Evolutionary conservation across 1,284 basidiomycete genomes (phyloP), one percentile per base, ranked within the genome.

Genomic region (Schizopora paradoxa): DNA sequence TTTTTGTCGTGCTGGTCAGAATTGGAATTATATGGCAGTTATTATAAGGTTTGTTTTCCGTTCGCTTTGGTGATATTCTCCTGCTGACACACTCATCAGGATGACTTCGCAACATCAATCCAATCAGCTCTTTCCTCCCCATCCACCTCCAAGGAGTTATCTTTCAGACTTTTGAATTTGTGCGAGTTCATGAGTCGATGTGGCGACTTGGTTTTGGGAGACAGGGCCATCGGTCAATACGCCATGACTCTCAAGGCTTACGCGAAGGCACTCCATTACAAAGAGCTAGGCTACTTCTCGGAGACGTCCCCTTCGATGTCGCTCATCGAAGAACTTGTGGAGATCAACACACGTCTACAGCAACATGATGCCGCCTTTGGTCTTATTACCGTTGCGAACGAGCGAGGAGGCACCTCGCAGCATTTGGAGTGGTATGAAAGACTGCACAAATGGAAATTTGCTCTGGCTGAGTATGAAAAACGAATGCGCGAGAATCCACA

Each of bases 141-240:
- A 8, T 79, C 75, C 3, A 83, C 91, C 2, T 91, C 95, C 0
- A 77, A 90, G 3, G 94, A 98, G 45, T 77, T 99, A 25, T 90
- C 96, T 14, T 91, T 96, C 61, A 82, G 91, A 38, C 72, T 99
- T 23, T 77, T 99, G 51, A 94, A 94, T 63, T 74, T 99, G n/a
- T 93, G 93, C 6, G 96, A 99, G 64, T 99, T 99, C 64, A 97
- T 99, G 91, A 96, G 99, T 66, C 96, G 98, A 58, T 94, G 99
- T 64, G 96, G 99, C 64, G 79, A 91, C 1, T 72, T 99, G 1
- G 92, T 93, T 0, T 97, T 99, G 55, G 92, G 97, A 57, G 86
- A 95, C 54, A 81, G 90, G 41, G 89, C 90, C 8, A 78, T 99
- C 4, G 96, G 96, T 42, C 91, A 95, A 62, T 92, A 95, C 59